Base-by-base conservation (phyloP, 495 filamentous ascomycete genomes). In the Astrocystis sublimbata region DNA sequence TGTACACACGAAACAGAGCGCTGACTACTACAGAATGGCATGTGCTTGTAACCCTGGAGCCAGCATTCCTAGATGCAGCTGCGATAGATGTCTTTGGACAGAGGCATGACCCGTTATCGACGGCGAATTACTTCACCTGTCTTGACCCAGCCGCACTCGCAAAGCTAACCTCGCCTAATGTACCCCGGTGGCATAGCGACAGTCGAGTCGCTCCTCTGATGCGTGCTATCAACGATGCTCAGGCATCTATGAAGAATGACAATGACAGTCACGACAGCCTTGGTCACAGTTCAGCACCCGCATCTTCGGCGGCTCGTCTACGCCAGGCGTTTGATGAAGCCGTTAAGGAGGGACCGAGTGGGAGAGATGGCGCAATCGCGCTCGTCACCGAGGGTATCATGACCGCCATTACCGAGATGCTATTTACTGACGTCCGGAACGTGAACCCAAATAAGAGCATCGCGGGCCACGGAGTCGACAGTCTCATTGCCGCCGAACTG, bases 401-500 rank as follows among this genome's bases (percentile, higher is more conserved):
- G 0, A 41, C 17, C 1, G 13, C 46, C 0, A 50, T 74, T 21
- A 66, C 72, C 0, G 60, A 65, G 12, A 64, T 76, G 60, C 58
- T 75, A 4, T 71, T 72, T 45, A 55, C 71, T 1, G 61, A 64
- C n/a, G 15, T 31, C 1, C 41, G 40, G 35, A 46, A 17, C 2
- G 28, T 76, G 1, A 36, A 77, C 46, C 50, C 65, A 15, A 19
- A 8, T 2, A 70, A 67, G 55, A 21, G 63, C 0, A 64, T 78
- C 5, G 65, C 69, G 4, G 54, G 63, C 5, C 60, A 71, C 40
- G 76, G 73, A 5, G 65, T 78, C 4, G 76, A 78, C 54, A 75
- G 70, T 60, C 42, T 77, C 19, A 65, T 75, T 41, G 70, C 76
- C 17, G 72, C 63, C 1, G 73, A 77, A 59, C 50, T 77, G 24